Base-by-base conservation (phyloP, 805 yeast genomes). In the Cyberlindnera euphorbiiphila region DNA sequence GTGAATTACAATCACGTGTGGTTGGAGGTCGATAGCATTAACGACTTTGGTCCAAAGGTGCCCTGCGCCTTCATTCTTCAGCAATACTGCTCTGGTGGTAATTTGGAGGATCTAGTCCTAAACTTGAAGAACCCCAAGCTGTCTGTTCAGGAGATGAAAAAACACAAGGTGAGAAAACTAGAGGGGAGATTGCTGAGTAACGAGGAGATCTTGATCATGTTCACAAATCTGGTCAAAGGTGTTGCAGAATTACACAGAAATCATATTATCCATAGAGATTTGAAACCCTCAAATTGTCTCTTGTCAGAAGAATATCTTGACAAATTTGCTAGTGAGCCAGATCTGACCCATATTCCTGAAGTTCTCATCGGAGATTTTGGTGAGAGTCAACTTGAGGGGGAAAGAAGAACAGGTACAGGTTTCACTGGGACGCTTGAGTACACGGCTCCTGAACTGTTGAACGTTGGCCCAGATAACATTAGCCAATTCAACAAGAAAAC, bases 1-100 rank as follows among this genome's bases (percentile, higher is more conserved):
- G 85, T 88, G 19, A 74, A 83, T 15, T 88, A 88, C 55, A 87
- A 88, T 53, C 96, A 88, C 60, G 96, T 87, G 18, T 88, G 96
- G 96, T 59, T 88, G 22, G 96, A 88, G 53, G 67, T 81, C 51
- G 83, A 73, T 27, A 58, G 64, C 14, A 55, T 72, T 20, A 65
- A 72, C 31, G 64, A 62, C 9, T 76, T 76, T 56, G 78, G 79
- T 35, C 76, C 81, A 24, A 54, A 56, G 20, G 67, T 75, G 5
- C 88, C 89, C 0, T 81, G 84, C 56, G 86, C 88, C 5, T 88
- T 77, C 50, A 83, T 88, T 9, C 63, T 88, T 11, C 91, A 85
- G 57, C 95, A 88, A 54, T 88, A 83, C 55, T 88, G 96, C 54
- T 81, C 77, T 34, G 95, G 95, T 12, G 96, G 96, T 0, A 86